Evolutionary conservation across 768 basidiomycete genomes (phyloP), one percentile per base, ranked within the genome.

Genomic region (Floccularia luteovirens): DNA sequence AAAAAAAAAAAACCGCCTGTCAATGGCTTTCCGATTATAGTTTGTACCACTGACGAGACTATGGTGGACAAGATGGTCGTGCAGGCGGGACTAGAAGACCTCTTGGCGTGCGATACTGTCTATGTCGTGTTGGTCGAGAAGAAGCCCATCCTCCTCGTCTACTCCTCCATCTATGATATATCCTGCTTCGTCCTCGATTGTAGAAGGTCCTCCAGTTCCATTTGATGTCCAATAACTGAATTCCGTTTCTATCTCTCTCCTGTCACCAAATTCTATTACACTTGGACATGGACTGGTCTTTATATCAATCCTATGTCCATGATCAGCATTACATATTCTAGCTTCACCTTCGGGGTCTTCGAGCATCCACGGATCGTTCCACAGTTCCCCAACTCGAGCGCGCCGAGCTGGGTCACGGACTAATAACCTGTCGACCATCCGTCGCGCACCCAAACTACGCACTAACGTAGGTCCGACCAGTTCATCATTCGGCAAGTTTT

Each of bases 321-420:
- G n/a, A n/a, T n/a, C n/a, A n/a, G n/a, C n/a, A n/a, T n/a, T n/a
- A n/a, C n/a, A n/a, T 19, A 6, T 24, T 54, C 58, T 37, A 45
- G 57, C 1, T 53, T 56, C 11, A 11, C 48, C 55, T 20, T 43
- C 45, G 14, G 41, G 49, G n/a, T 50, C 44, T 14, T 47, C 48
- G 36, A 45, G 51, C 67, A 71, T 69, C 70, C 70, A 74, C 38
- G 54, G 56, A 43, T 75, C 72, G 32, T 63, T 75, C 83, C 81
- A 83, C 38, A 91, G 43, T 27, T 82, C 76, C 20, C 52, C 66
- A 23, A 89, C 64, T 48, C 69, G 67, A 31, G 76, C 70, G n/a
- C 89, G 64, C 48, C 75, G 74, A 48, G 54, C 64, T 36, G 82
- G 75, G 58, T 91, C 81, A 20, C 89, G 63, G 14, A 85, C 80